phyloP scores from a whole-genome alignment of 345 rosid genomes.

The Brassica cretica region DNA sequence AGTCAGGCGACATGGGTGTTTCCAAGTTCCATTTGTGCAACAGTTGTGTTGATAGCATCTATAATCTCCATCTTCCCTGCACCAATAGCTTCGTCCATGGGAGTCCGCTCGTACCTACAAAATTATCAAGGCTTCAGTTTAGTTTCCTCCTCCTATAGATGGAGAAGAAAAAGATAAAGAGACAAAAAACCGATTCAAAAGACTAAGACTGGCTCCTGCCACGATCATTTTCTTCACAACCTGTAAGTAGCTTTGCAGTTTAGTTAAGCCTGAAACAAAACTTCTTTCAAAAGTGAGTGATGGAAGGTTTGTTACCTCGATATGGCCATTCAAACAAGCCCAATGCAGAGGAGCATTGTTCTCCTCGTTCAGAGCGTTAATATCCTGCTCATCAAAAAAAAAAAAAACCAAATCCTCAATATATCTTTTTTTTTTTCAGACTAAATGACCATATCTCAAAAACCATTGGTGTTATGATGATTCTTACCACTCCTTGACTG shows the following conservation, averaged over 20 bases:
- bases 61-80: conserved; percentile 64
- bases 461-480: background rate
- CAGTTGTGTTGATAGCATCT: conserved; percentile 64
- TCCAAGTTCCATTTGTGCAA: conserved; percentile 64
- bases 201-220: conserved; percentile 74
- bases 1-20: conserved; percentile 50
- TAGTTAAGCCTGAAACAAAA: background rate
- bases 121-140: background rate
- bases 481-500: conserved; percentile 66
- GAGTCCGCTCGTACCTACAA: conserved; percentile 75
- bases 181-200: conserved; percentile 67
- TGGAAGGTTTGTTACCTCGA: conserved; percentile 55
- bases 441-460: background rate
- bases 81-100: conserved; percentile 80
- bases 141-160: no score
- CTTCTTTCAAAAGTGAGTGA: background rate
- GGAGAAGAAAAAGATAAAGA: background rate
- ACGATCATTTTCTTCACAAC: conserved; percentile 72
- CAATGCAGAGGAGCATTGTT: conserved; percentile 89
- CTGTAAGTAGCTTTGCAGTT: conserved; percentile 40
- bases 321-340: conserved; percentile 87
- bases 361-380: conserved; percentile 68
- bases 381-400: conserved; percentile 51
- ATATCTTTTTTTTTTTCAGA: background rate
- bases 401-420: background rate